Conservation (phyloP, 75 land plant genomes). For the Sequoiadendron giganteum region DNA sequence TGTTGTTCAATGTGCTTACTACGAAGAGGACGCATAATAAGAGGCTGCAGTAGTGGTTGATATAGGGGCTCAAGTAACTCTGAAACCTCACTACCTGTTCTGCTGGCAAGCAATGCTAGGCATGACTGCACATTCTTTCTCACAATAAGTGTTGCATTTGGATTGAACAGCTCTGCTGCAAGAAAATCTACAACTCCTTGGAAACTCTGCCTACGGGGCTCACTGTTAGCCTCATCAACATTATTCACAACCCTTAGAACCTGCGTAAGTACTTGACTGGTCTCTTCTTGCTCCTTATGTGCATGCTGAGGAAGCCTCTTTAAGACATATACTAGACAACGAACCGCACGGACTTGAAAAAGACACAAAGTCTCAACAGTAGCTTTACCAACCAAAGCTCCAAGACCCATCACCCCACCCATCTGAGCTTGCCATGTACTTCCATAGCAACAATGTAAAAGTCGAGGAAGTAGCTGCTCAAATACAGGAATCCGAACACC, state of each 20-base stretch:
- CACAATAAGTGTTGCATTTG: conserved; percentile 86
- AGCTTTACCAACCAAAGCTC: conserved; percentile 98
- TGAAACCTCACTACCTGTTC: conserved; percentile 99
- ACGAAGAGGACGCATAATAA: conserved; percentile 77
- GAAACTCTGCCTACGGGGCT: conserved; percentile 85
- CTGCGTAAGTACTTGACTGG: conserved; percentile 96
- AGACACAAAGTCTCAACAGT: conserved; percentile 89
- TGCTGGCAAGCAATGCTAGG: conserved; percentile 91
- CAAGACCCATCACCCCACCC: conserved; percentile 99
- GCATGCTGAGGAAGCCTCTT: conserved; percentile 95
- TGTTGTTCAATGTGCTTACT: conserved; percentile 95
- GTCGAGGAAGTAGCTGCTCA: conserved; percentile 97
- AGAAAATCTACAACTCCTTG: conserved; percentile 96
- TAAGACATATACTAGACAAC: conserved; percentile 91
- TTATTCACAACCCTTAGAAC: conserved; percentile 99
- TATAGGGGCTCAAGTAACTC: conserved; percentile 92
- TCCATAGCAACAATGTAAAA: conserved; percentile 98
- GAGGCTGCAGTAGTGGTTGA: conserved; percentile 90
- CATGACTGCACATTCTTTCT: conserved; percentile 96
- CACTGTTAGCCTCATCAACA: conserved; percentile 97
- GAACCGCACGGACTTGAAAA: conserved; percentile 90
- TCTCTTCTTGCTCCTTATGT: conserved; percentile 95
- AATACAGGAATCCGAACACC: conserved; percentile 92
- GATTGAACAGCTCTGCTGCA: conserved; percentile 93
- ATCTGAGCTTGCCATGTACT: conserved; percentile 98